A percentile compares a stretch with the other conserved stretches of the same genome.
These are phyloP conservation scores for Globisporangium yorkense DNA, from an alignment of 352 stramenopile species.

Conservation along the genomic window DNA sequence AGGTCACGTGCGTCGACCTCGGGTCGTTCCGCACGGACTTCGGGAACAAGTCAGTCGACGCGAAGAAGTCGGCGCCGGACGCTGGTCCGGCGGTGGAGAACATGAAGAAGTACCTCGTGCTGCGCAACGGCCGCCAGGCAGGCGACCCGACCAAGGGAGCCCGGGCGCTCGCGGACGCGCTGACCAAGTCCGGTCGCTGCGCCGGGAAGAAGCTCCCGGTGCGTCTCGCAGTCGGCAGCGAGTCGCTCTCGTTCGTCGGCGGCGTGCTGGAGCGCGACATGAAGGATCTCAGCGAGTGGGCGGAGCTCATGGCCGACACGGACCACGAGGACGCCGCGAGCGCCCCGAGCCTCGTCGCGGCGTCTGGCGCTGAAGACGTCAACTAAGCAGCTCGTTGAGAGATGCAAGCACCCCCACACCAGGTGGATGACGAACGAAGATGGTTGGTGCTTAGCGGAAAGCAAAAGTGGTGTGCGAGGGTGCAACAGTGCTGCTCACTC, in stretches of 20 bases:
- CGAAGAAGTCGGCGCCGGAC: background rate
- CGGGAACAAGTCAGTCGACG: background rate
- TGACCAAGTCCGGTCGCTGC: conserved; percentile 1
- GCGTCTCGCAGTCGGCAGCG: conserved; percentile 4
- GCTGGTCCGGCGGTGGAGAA: background rate
- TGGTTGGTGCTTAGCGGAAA: background rate
- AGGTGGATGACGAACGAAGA: background rate
- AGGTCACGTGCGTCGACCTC: conserved; percentile 34
- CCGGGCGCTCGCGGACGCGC: background rate
- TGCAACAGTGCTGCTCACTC: background rate
- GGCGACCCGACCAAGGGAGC: conserved; percentile 3
- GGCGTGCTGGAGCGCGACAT: conserved; percentile 1
- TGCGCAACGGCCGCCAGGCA: background rate
- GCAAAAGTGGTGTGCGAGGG: background rate
- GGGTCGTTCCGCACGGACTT: conserved; percentile 27
- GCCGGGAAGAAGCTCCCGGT: conserved; percentile 1
- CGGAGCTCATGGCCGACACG: conserved; percentile 1
- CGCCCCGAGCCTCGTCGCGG: background rate
- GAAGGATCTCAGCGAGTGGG: conserved; percentile 6
- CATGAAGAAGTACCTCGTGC: background rate
- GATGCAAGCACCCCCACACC: background rate
- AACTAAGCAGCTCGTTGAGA: background rate
- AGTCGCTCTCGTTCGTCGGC: background rate
- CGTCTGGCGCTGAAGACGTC: background rate
- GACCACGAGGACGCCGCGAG: conserved; percentile 4